Evolutionary conservation across 1,284 basidiomycete genomes (phyloP).

Genomic region (Irpex sp.): DNA sequence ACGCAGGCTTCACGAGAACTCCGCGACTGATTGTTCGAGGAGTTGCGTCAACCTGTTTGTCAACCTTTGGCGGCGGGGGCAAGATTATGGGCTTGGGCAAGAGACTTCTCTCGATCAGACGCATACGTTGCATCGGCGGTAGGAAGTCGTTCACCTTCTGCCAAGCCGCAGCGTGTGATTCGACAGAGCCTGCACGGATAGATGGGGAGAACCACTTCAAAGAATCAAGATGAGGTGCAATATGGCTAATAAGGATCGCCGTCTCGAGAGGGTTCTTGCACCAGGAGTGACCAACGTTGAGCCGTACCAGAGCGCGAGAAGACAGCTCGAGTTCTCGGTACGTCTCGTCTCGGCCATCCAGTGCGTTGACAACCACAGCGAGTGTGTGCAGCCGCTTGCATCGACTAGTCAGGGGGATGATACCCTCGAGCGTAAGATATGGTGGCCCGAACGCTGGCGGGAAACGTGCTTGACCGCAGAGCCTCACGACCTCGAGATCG

Average conservation of each 20-base stretch:
- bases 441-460: constrained; percentile 47
- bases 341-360: constrained; percentile 39
- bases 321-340: constrained; percentile 44
- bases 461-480: constrained; percentile 68
- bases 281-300: constrained; percentile 74
- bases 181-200: constrained; percentile 64
- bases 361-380: constrained; percentile 59
- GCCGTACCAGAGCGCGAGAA: constrained; percentile 58
- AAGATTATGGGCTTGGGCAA: constrained; percentile 30
- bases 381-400: constrained; percentile 64
- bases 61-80: constrained; percentile 23
- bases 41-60: constrained; percentile 55
- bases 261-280: constrained; percentile 61
- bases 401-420: constrained; percentile 51
- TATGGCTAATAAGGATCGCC: constrained; percentile 68
- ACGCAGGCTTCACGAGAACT: constrained; percentile 44
- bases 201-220: constrained; percentile 74
- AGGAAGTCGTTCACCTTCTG: constrained; percentile 62
- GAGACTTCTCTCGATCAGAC: constrained; percentile 54
- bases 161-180: constrained; percentile 64
- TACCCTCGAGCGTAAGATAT: constrained; percentile 39
- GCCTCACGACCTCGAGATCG: constrained; percentile 57
- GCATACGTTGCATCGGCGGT: constrained; percentile 64
- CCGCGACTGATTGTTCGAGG: constrained; percentile 42
- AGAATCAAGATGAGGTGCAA: constrained; percentile 63